Conservation (phyloP, 352 stramenopile species). For the Salisapilia sapeloensis region DNA sequence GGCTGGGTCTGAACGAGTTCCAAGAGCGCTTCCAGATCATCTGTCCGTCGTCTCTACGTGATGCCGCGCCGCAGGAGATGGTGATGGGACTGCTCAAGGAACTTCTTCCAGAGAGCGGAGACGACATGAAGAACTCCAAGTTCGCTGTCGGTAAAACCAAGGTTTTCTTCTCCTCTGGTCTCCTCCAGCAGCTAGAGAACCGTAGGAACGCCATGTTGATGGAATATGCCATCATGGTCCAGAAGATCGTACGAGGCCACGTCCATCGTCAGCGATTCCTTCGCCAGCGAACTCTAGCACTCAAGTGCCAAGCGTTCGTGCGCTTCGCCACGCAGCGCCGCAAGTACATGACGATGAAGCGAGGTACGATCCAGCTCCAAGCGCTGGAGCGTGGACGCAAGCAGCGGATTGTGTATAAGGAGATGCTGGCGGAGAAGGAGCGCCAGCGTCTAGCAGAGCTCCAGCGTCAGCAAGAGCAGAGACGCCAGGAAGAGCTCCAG, state of each 20-base stretch:
- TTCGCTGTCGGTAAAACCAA: conserved; percentile 68
- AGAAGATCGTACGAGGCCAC: conserved; percentile 53
- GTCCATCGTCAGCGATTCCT: conserved; percentile 39
- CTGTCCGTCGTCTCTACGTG: conserved; percentile 41
- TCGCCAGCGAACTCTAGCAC: conserved; percentile 15
- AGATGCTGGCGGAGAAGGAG: conserved; percentile 24
- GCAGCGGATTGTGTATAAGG: conserved; percentile 32
- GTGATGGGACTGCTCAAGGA: conserved; percentile 61
- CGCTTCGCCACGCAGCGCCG: conserved; percentile 16
- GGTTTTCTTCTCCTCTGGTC: conserved; percentile 78
- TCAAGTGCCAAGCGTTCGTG: conserved; percentile 30
- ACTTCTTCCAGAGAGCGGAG: conserved; percentile 36
- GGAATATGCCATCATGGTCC: conserved; percentile 51
- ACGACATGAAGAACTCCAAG: conserved; percentile 54
- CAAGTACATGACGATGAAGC: conserved; percentile 25
- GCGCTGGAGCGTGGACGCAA: conserved; percentile 29
- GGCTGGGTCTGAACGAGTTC: conserved; percentile 79
- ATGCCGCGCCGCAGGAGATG: conserved; percentile 36
- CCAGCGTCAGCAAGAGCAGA: conserved; percentile 12
- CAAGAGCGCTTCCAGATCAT: conserved; percentile 74
- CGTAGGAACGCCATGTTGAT: conserved; percentile 57
- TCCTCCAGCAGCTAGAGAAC: conserved; percentile 85
- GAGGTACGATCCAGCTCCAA: conserved; percentile 33
- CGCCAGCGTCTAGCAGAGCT: conserved; percentile 16
- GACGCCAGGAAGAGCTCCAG: conserved; percentile 15